Percentiles rank a stretch among this genome's conserved stretches.
Conservation (phyloP, 1,139 yeast genomes). For the Lodderomyces metapsilosis region DNA sequence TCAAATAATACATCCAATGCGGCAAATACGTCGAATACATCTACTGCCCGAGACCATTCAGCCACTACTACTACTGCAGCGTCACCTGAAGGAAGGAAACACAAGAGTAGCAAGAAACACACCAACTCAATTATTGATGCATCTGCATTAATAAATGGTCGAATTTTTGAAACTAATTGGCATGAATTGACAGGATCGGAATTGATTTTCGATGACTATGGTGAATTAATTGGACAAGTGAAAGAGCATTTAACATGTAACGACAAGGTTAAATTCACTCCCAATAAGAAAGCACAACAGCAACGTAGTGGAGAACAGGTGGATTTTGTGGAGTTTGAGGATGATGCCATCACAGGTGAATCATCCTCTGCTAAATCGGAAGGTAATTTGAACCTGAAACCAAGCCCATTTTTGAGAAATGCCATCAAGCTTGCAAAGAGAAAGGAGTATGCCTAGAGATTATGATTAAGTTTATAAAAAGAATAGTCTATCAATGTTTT, state of each 20-base stretch:
- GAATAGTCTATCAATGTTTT: not conserved
- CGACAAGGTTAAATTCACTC: constrained; percentile 1
- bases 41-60: constrained; percentile 3
- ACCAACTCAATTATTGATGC: constrained; percentile 23
- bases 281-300: not conserved
- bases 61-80: not conserved
- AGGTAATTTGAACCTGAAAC: constrained; percentile 5
- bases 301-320: not conserved
- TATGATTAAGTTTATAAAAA: too few relatives aligned
- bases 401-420: constrained; percentile 27
- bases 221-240: constrained; percentile 47
- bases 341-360: not conserved
- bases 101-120: not conserved
- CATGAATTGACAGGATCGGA: constrained; percentile 80
- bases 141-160: constrained; percentile 38
- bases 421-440: constrained; percentile 29
- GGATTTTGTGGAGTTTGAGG: not conserved
- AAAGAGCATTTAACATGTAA: constrained; percentile 28
- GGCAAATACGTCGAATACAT: not conserved
- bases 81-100: not conserved
- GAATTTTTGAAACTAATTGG: constrained; percentile 77
- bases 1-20: constrained; percentile 31
- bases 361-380: not conserved
- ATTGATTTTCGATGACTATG: constrained; percentile 58
- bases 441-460: constrained; percentile 11